Evolutionary conservation across 164 flowering plant genomes (phyloP).

Genomic region (Liquidambar formosana): DNA sequence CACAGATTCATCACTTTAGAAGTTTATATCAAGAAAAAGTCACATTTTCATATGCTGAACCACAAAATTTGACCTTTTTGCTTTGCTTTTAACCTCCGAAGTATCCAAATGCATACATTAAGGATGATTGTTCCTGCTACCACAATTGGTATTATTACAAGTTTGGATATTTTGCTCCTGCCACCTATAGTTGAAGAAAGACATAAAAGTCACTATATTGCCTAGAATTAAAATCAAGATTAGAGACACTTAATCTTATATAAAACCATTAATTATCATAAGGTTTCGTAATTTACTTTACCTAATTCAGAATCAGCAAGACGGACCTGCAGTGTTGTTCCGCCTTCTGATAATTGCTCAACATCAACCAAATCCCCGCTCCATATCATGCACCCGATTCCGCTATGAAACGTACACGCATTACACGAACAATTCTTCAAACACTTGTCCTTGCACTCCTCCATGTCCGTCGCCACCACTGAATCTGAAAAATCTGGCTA

Average conservation of each 20-base stretch:
- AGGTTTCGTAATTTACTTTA: constrained; percentile 13
- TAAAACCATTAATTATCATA: too few species aligned
- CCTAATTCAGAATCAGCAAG: constrained; percentile 56
- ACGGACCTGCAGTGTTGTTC: constrained; percentile 34
- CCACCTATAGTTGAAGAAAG: constrained; percentile 17
- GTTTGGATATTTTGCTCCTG: constrained; percentile 15
- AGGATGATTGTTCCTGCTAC: constrained; percentile 24
- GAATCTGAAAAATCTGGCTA: constrained; percentile 28
- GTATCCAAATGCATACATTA: constrained; percentile 15
- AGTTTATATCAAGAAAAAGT: background rate
- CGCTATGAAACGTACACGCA: constrained; percentile 23
- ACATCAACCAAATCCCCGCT: constrained; percentile 41
- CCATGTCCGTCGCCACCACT: background rate
- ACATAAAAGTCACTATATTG: background rate
- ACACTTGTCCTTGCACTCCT: constrained; percentile 19
- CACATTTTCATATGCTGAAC: background rate
- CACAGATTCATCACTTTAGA: background rate
- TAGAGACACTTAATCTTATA: background rate
- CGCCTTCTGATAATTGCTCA: constrained; percentile 29
- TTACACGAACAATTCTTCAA: constrained; percentile 31
- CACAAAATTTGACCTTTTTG: constrained; percentile 28
- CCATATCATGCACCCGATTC: constrained; percentile 32
- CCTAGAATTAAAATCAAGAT: background rate
- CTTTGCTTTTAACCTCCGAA: constrained; percentile 40
- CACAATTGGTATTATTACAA: constrained; percentile 19